phyloP scores from a whole-genome alignment of 2,329 filamentous ascomycete genomes.

The Annulohypoxylon truncatum region DNA sequence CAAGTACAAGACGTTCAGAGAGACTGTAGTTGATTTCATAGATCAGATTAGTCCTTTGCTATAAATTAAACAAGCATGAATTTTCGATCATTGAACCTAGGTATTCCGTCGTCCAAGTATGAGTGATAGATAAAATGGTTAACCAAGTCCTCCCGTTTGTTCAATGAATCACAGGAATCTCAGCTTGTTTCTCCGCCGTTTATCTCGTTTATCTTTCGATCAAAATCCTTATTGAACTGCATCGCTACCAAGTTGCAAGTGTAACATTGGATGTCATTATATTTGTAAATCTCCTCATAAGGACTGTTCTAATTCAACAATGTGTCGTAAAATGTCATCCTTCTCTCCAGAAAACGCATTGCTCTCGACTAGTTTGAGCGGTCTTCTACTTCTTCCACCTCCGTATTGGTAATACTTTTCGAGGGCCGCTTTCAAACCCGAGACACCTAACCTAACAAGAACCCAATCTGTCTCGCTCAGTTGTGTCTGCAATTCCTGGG shows the following conservation, averaged over 20 bases:
- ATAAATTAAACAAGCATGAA: too few species aligned
- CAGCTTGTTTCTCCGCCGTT: too few species aligned
- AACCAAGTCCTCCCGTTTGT: too few species aligned
- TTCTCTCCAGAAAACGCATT: slow-evolving; percentile 7
- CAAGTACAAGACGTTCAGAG: slow-evolving; percentile 11
- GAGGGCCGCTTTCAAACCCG: slow-evolving; percentile 59
- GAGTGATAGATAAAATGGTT: too few species aligned
- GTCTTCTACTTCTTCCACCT: slow-evolving; percentile 51
- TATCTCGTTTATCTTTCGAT: too few species aligned
- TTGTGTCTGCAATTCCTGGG: slow-evolving; percentile 53
- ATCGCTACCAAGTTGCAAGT: too few species aligned
- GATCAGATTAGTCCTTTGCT: neutral
- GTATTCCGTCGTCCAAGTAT: too few species aligned
- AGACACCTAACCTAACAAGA: slow-evolving; percentile 58
- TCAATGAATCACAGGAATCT: too few species aligned
- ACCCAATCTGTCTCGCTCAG: slow-evolving; percentile 58
- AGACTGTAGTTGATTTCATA: slow-evolving; percentile 16
- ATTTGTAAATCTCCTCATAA: too few species aligned
- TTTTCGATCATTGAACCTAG: too few species aligned
- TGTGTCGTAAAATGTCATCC: neutral
- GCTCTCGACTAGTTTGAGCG: slow-evolving; percentile 7
- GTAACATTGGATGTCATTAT: too few species aligned
- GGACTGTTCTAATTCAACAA: slow-evolving; percentile 4
- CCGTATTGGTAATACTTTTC: slow-evolving; percentile 53
- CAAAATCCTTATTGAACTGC: too few species aligned